phyloP scores from a whole-genome alignment of 2,329 filamentous ascomycete species.

The Trichoderma hamatum region DNA sequence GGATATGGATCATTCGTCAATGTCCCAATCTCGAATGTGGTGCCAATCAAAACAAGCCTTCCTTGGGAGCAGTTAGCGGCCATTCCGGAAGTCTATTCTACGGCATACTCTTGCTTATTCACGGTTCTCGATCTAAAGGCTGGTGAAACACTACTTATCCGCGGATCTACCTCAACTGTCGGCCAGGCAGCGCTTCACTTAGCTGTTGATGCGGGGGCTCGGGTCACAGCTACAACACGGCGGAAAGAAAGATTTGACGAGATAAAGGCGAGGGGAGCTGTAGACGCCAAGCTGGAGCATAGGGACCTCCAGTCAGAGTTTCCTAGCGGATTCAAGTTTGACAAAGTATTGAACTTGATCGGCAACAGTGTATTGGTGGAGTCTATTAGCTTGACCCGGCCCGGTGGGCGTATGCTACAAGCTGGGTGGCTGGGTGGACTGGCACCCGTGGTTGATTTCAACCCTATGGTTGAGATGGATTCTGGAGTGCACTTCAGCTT shows the following conservation, averaged over 20 bases:
- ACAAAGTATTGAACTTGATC: conserved; percentile 21
- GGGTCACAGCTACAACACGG: conserved; percentile 16
- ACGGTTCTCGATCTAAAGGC: conserved; percentile 9
- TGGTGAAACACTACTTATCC: conserved; percentile 20
- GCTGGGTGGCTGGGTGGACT: conserved; percentile 32
- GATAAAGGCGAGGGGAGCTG: conserved; percentile 8
- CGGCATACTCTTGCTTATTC: conserved; percentile 21
- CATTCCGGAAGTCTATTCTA: conserved; percentile 21
- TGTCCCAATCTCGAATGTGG: conserved; percentile 4
- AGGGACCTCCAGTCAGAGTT: conserved; percentile 5
- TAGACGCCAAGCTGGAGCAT: conserved; percentile 15
- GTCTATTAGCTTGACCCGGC: conserved; percentile 15
- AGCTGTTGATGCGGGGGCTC: conserved; percentile 23
- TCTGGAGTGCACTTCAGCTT: conserved; percentile 51
- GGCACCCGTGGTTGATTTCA: conserved; percentile 44
- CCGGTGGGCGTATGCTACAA: conserved; percentile 22
- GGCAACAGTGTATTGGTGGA: conserved; percentile 23
- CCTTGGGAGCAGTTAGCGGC: conserved; percentile 22
- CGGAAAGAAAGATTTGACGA: conserved; percentile 3
- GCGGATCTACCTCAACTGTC: conserved; percentile 24
- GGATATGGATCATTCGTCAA: conserved; percentile 41
- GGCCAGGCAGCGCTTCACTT: conserved; percentile 24
- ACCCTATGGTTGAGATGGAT: conserved; percentile 49
- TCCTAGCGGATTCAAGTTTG: conserved; percentile 7
- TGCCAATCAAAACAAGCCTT: conserved; percentile 9